Base-by-base conservation (phyloP, 768 basidiomycete species). In the Collybiopsis luxurians region DNA sequence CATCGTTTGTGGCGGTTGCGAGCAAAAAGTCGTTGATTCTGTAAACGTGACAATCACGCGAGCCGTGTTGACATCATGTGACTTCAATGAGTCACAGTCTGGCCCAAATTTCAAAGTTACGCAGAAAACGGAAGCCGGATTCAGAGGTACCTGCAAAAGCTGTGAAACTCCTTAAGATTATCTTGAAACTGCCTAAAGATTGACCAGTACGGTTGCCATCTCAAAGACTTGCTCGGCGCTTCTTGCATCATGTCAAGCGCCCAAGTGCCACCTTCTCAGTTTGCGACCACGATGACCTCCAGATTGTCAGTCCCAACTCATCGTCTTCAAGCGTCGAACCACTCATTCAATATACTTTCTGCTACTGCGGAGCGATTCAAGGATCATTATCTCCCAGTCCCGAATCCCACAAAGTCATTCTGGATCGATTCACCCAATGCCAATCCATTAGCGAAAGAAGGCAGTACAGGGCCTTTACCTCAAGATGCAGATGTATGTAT, bases 401-500 rank as follows among this genome's bases (percentile, higher is more conserved):
- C 72, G 1, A 84, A 89, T 61, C 76, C 90, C 0, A 90, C 88
- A 0, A 79, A 72, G 24, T 89, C 92, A 0, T 89, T 89, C 67
- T 93, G 92, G 91, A 74, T 82, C 30, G 69, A 85, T 60, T 74
- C 76, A 27, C 78, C 82, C 0, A 77, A 74, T 21, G 85, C 79
- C 0, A 90, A 89, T 64, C 89, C 89, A 0, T 72, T 91, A 0
- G 87, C 85, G 0, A 73, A 69, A 2, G 79, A 82, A 54, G 92
- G 91, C 0, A 90, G 89, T 63, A 69, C 72, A 6, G 87, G 86
- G 1, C 59, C 68, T 1, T 67, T 92, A n/a, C 82, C 83, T 0
- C 46, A 64, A 0, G 80, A 84, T 50, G 83, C 84, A 2, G 90
- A 93, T 63, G 71, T 92, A 9, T 89, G 85, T 59, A 85, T 93